Evolutionary conservation across 768 basidiomycete species (phyloP).

Genomic region (Suillus decipiens): DNA sequence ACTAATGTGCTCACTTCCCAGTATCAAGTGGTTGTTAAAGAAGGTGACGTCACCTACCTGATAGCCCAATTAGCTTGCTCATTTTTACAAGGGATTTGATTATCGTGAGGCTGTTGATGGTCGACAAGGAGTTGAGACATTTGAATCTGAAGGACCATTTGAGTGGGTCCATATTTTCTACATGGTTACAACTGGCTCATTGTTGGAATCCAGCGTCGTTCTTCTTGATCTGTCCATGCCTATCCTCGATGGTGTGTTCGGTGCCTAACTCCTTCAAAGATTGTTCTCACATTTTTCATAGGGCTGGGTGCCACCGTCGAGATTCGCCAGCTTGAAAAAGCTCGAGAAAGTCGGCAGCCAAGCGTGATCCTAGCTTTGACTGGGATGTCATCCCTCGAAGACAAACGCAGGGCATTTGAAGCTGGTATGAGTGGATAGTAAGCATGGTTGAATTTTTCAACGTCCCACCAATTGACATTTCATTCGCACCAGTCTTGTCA

Average conservation of each 20-base stretch:
- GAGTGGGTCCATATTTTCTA: slow-evolving; percentile 57
- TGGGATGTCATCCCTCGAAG: slow-evolving; percentile 91
- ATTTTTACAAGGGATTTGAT: slow-evolving; percentile 58
- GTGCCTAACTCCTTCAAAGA: neutral
- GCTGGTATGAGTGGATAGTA: slow-evolving; percentile 96
- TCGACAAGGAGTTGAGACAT: slow-evolving; percentile 78
- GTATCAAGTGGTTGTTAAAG: slow-evolving; percentile 66
- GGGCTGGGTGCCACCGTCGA: slow-evolving; percentile 82
- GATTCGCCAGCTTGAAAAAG: slow-evolving; percentile 75
- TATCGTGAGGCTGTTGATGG: slow-evolving; percentile 83
- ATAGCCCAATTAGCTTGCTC: slow-evolving; percentile 6
- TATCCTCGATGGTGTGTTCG: slow-evolving; percentile 72
- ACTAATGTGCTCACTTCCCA: slow-evolving; percentile 23
- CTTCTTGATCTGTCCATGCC: slow-evolving; percentile 94
- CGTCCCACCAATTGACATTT: neutral
- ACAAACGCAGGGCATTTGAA: slow-evolving; percentile 88
- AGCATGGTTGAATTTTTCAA: slow-evolving; percentile 27
- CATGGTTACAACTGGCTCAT: slow-evolving; percentile 10
- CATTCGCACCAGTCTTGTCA: slow-evolving; percentile 66
- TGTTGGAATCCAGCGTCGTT: slow-evolving; percentile 57
- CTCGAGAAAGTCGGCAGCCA: slow-evolving; percentile 31
- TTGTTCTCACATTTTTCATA: slow-evolving; percentile 25
- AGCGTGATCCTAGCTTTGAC: slow-evolving; percentile 84
- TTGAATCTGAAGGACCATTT: slow-evolving; percentile 72
- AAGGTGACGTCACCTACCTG: slow-evolving; percentile 37